Evolutionary conservation across 1,139 yeast genomes (phyloP).

Genomic region (Nakaseomyces delphensis): DNA sequence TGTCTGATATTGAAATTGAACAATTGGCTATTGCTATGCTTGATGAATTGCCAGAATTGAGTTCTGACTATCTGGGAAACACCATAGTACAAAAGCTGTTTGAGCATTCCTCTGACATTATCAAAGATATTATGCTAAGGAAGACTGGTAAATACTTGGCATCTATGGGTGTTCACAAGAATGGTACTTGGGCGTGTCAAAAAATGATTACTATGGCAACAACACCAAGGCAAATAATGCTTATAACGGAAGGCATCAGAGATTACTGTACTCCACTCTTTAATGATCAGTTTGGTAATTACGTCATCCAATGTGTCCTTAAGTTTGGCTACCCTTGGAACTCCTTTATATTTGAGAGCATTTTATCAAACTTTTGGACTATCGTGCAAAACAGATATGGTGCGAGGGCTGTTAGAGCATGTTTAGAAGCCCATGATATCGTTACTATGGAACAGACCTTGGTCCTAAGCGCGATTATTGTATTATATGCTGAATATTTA

Average conservation of each 20-base stretch:
- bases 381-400: conserved; percentile 90
- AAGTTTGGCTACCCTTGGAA: conserved; percentile 84
- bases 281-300: conserved; percentile 94
- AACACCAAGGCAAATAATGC: conserved; percentile 57
- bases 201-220: conserved; percentile 75
- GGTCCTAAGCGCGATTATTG: conserved; percentile 71
- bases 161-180: conserved; percentile 90
- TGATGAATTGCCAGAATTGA: conserved; percentile 81
- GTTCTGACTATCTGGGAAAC: conserved; percentile 90
- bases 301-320: conserved; percentile 88
- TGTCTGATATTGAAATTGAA: conserved; percentile 54
- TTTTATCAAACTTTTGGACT: conserved; percentile 68
- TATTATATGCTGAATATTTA: conserved; percentile 68
- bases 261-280: conserved; percentile 82
- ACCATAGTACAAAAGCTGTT: conserved; percentile 91
- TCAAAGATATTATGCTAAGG: conserved; percentile 75
- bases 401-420: conserved; percentile 88
- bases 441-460: conserved; percentile 60
- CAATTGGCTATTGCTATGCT: conserved; percentile 78
- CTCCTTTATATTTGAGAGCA: conserved; percentile 80
- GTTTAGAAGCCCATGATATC: conserved; percentile 63
- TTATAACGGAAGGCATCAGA: conserved; percentile 61
- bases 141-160: conserved; percentile 74
- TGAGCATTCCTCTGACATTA: conserved; percentile 57
- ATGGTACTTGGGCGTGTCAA: conserved; percentile 99